Conservation (phyloP, 1,139 yeast species). For the Pichia sp. region DNA sequence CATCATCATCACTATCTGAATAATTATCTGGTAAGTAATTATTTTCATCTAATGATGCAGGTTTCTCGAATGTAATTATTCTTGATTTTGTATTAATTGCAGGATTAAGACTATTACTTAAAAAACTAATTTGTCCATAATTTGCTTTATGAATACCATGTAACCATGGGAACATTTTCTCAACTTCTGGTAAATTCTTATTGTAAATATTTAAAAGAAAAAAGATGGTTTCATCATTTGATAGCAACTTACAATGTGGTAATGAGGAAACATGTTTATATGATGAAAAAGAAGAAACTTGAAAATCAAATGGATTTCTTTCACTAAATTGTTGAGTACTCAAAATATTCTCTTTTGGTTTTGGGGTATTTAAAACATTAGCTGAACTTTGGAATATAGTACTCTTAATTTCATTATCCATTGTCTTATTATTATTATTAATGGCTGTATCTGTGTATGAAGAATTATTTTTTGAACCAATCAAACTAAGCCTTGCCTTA, state of each 20-base stretch:
- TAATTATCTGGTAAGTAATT: slow-evolving; percentile 11
- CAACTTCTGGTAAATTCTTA: slow-evolving; percentile 60
- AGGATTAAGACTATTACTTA: slow-evolving; percentile 18
- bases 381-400: too few species aligned
- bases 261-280: slow-evolving; percentile 15
- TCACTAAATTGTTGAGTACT: neutral
- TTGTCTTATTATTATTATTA: too few species aligned
- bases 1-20: slow-evolving; percentile 4
- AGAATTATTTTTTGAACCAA: slow-evolving; percentile 3
- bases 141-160: slow-evolving; percentile 62
- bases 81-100: slow-evolving; percentile 9
- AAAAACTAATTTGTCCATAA: slow-evolving; percentile 40
- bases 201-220: slow-evolving; percentile 44
- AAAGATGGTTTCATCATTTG: slow-evolving; percentile 23
- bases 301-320: slow-evolving; percentile 7
- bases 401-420: too few species aligned
- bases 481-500: slow-evolving; percentile 21
- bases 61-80: slow-evolving; percentile 15
- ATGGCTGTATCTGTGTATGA: slow-evolving; percentile 1
- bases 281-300: slow-evolving; percentile 14
- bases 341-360: neutral
- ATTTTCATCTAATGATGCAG: slow-evolving; percentile 10
- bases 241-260: slow-evolving; percentile 20
- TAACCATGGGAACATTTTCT: slow-evolving; percentile 80
- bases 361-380: too few species aligned